Conservation (phyloP, 805 yeast species). For the Metschnikowia orientalis region DNA sequence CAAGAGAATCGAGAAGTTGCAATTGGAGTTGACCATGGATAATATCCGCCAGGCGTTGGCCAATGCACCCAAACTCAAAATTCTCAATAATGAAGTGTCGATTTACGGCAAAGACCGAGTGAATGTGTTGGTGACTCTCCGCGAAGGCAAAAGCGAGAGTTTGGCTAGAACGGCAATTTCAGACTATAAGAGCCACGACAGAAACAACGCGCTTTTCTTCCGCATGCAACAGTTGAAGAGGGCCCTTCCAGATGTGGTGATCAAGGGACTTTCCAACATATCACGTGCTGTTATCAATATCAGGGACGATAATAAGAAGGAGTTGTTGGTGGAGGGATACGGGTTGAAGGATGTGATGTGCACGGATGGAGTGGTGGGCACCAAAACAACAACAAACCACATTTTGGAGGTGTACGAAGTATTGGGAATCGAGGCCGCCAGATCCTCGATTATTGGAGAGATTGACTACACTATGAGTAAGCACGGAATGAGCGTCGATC, state of each 20-base stretch:
- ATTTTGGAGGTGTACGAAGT: conserved; percentile 84
- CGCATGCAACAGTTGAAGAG: conserved; percentile 88
- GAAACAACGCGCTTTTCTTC: conserved; percentile 60
- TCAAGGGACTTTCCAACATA: conserved; percentile 88
- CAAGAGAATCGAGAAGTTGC: conserved; percentile 81
- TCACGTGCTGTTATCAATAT: conserved; percentile 96
- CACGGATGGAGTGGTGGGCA: conserved; percentile 93
- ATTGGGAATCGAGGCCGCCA: conserved; percentile 96
- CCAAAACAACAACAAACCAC: conserved; percentile 86
- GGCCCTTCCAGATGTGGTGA: conserved; percentile 79
- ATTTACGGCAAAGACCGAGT: conserved; percentile 62
- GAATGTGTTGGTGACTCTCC: conserved; percentile 53
- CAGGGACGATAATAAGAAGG: conserved; percentile 79
- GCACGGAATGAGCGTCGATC: conserved; percentile 99
- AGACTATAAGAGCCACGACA: conserved; percentile 37
- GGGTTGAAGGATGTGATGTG: conserved; percentile 95
- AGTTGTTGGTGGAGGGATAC: conserved; percentile 94
- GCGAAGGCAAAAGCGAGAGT: conserved; percentile 35
- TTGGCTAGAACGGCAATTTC: conserved; percentile 30
- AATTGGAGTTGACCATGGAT: conserved; percentile 80
- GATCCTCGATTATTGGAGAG: conserved; percentile 87
- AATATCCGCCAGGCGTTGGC: conserved; percentile 81
- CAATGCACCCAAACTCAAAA: conserved; percentile 85
- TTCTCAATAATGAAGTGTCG: conserved; percentile 65
- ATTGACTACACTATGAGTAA: conserved; percentile 97